A percentile compares a stretch with the other conserved stretches of the same genome.
phyloP scores from a whole-genome alignment of 108 stramenopile species.

The Cylindrotheca closterium region DNA sequence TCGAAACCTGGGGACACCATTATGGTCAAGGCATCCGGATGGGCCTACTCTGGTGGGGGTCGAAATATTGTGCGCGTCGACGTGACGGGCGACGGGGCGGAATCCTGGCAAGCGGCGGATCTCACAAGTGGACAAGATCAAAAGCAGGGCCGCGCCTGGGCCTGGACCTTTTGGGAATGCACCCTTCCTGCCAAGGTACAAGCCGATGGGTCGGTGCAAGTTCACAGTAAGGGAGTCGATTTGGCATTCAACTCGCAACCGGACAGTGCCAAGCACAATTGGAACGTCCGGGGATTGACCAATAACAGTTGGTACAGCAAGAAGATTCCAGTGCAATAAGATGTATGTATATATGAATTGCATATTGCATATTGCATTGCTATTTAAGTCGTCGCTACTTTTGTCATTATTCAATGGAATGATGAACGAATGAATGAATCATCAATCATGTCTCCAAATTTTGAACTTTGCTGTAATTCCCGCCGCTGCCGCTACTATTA shows the following conservation, averaged over 20 bases:
- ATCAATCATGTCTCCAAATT: too few species aligned
- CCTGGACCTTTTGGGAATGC: constrained; percentile 80
- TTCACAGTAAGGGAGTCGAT: constrained; percentile 72
- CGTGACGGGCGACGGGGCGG: constrained; percentile 62
- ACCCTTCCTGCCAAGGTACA: constrained; percentile 53
- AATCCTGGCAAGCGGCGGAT: constrained; percentile 57
- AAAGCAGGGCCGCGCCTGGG: constrained; percentile 69
- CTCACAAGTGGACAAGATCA: constrained; percentile 59
- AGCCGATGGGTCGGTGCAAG: constrained; percentile 48
- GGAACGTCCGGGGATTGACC: constrained; percentile 79
- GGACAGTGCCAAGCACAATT: constrained; percentile 55
- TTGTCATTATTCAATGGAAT: background rate
- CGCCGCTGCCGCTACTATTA: too few species aligned
- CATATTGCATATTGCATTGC: too few species aligned
- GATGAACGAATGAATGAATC: background rate
- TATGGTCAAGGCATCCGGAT: constrained; percentile 52
- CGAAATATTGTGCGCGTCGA: constrained; percentile 83
- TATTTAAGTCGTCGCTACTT: too few species aligned
- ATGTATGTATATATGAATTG: too few species aligned
- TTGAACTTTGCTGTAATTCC: too few species aligned
- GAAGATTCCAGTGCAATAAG: background rate
- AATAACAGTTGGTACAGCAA: constrained; percentile 69
- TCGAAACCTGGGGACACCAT: constrained; percentile 56
- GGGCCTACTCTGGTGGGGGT: constrained; percentile 83
- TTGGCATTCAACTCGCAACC: constrained; percentile 72